Evolutionary conservation across 2,329 filamentous ascomycete species (phyloP).

Genomic region (Fusarium caatingaense): DNA sequence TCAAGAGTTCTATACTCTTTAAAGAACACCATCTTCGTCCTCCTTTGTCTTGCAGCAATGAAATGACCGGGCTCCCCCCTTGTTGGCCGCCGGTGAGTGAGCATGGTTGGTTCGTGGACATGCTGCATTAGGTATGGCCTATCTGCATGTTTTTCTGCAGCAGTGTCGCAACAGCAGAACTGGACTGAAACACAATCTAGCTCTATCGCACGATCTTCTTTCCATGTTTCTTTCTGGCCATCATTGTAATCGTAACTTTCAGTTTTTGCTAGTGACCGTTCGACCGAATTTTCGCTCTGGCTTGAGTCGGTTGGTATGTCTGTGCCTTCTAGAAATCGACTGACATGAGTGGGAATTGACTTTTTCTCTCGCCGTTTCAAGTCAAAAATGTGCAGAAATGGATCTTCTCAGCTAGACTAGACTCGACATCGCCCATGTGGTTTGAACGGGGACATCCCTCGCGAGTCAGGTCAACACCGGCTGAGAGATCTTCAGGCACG

Average conservation of each 20-base stretch:
- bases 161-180: conserved; percentile 17
- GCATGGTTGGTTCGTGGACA: conserved; percentile 44
- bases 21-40: neutral
- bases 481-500: conserved; percentile 45
- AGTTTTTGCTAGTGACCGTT: conserved; percentile 12
- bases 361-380: conserved; percentile 17
- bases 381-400: conserved; percentile 3
- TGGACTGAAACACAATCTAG: conserved; percentile 10
- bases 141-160: conserved; percentile 29
- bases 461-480: conserved; percentile 40
- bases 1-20: neutral
- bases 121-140: conserved; percentile 43
- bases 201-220: conserved; percentile 35
- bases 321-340: conserved; percentile 16
- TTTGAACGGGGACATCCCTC: conserved; percentile 7
- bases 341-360: neutral
- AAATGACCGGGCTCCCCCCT: conserved; percentile 12
- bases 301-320: neutral
- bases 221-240: conserved; percentile 28
- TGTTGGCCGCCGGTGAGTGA: conserved; percentile 25
- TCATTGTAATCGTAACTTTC: conserved; percentile 5
- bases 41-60: conserved; percentile 21
- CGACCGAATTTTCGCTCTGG: conserved; percentile 1
- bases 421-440: conserved; percentile 7
- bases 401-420: neutral